Percentiles rank a stretch among this genome's conserved stretches.
These are phyloP conservation scores for Pseudopyrenochaeta lycopersici DNA, from an alignment of 2,329 filamentous ascomycete genomes.

Conservation along the genomic window DNA sequence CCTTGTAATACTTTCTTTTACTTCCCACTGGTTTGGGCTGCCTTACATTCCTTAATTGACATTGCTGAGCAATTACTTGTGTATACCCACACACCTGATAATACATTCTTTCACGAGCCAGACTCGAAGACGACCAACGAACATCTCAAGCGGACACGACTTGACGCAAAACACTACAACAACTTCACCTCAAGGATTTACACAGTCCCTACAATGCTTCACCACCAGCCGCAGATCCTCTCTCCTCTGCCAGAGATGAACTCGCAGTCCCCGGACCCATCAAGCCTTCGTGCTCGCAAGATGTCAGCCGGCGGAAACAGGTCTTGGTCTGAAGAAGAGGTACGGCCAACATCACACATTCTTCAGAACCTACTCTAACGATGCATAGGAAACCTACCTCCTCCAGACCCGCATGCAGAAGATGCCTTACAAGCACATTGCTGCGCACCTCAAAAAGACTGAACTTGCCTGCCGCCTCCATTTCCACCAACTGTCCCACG, in stretches of 20 bases:
- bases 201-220: constrained; percentile 40
- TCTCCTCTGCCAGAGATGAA: constrained; percentile 50
- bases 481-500: constrained; percentile 85
- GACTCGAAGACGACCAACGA: constrained; percentile 59
- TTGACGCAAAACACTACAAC: constrained; percentile 42
- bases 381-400: constrained; percentile 78
- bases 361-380: constrained; percentile 21
- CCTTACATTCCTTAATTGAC: constrained; percentile 60
- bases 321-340: constrained; percentile 88
- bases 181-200: constrained; percentile 42
- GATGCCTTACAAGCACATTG: constrained; percentile 92
- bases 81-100: constrained; percentile 41
- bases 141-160: constrained; percentile 36
- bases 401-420: constrained; percentile 85
- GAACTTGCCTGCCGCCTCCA: constrained; percentile 87
- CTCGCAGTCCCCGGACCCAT: constrained; percentile 34
- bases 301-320: constrained; percentile 76
- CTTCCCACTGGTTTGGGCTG: constrained; percentile 64
- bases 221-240: constrained; percentile 50
- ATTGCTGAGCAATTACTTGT: constrained; percentile 54
- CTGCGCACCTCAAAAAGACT: constrained; percentile 84
- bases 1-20: constrained; percentile 59
- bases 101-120: constrained; percentile 51
- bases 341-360: constrained; percentile 51
- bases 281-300: constrained; percentile 73